phyloP scores from a whole-genome alignment of 495 filamentous ascomycete species.

The Arthonia radiata region DNA sequence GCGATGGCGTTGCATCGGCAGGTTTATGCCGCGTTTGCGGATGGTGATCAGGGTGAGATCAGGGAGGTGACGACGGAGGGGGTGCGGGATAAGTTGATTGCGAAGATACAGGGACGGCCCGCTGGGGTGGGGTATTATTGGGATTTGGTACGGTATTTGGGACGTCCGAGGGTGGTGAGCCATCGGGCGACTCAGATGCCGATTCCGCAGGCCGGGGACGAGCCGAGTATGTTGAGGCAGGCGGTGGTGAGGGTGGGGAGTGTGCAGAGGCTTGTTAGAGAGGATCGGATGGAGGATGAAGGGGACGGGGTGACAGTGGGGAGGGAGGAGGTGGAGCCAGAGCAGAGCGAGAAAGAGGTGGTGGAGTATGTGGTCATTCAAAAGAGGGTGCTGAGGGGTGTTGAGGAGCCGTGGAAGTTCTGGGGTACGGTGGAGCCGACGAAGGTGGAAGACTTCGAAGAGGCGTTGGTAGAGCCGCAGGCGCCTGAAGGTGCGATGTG shows the following conservation, averaged over 20 bases:
- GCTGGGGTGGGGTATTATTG: slow-evolving; percentile 1
- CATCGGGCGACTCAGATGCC: slow-evolving; percentile 29
- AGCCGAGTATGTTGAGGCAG: slow-evolving; percentile 30
- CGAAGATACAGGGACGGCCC: background rate
- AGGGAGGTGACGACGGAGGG: background rate
- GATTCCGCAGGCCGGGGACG: slow-evolving; percentile 11
- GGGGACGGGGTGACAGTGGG: slow-evolving; percentile 11
- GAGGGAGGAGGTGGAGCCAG: slow-evolving; percentile 14
- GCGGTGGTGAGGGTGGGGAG: slow-evolving; percentile 46
- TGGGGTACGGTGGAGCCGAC: slow-evolving; percentile 47
- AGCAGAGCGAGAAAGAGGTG: slow-evolving; percentile 31
- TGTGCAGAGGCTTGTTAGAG: slow-evolving; percentile 29
- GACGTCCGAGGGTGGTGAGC: slow-evolving; percentile 32
- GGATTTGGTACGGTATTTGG: slow-evolving; percentile 21
- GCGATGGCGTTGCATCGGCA: slow-evolving; percentile 34
- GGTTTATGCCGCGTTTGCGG: slow-evolving; percentile 51
- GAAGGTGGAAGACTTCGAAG: slow-evolving; percentile 21
- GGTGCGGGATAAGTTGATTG: background rate
- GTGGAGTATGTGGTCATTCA: slow-evolving; percentile 64
- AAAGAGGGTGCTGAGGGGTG: slow-evolving; percentile 27
- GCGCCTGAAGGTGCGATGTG: too few species aligned
- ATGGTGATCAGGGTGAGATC: slow-evolving; percentile 13
- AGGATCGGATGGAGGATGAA: slow-evolving; percentile 6
- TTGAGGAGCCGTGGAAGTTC: slow-evolving; percentile 41
- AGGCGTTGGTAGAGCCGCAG: too few species aligned